Evolutionary conservation across 23 red algal species (phyloP), one percentile per base, ranked within the genome.

Genomic region (Chondrus crispus): DNA sequence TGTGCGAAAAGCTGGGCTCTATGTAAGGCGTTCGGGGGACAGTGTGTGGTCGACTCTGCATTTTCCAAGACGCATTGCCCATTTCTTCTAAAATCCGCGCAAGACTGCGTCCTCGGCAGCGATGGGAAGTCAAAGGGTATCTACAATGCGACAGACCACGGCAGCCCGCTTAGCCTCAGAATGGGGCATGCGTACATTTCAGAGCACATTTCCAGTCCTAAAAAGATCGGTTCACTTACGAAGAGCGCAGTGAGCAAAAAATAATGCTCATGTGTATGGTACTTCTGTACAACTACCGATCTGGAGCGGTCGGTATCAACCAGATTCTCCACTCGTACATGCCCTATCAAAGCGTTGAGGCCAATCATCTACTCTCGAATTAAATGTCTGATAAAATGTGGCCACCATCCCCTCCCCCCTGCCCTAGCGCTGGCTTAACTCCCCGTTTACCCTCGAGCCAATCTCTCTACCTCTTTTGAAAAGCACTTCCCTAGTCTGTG

Each of bases 101-200:
- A 77, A 77, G 71, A 2, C 70, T 76, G 70, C 43, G 70, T 76
- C 36, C 30, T 76, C 24, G 70, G 41, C 28, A 43, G 36, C 1
- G 38, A 76, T 40, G 70, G 70, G 38, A 76, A 26, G 70, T 40
- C 8, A n/a, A 8, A 77, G 43, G 22, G 20, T 36, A 76, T 46
- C 36, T 46, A 11, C 0, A 39, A 40, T 76, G 19, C 41, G 41
- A n/a, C 1, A 76, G 38, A 38, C 70, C 24, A 76, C 33, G 43
- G 22, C 70, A 40, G 70, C 70, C 10, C 28, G 16, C 35, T 38
- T 40, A 9, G 70, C 70, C 24, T 76, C 70, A 10, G 41, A 76
- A 76, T 76, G 70, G 70, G 70, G 41, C 20, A 76, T 76, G 70
- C 22, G 70, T 36, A n/a, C 1, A 43, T 76, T 76, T 76, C 33